Conservation (phyloP, 352 stramenopile genomes). For the Pythium oligandrum region DNA sequence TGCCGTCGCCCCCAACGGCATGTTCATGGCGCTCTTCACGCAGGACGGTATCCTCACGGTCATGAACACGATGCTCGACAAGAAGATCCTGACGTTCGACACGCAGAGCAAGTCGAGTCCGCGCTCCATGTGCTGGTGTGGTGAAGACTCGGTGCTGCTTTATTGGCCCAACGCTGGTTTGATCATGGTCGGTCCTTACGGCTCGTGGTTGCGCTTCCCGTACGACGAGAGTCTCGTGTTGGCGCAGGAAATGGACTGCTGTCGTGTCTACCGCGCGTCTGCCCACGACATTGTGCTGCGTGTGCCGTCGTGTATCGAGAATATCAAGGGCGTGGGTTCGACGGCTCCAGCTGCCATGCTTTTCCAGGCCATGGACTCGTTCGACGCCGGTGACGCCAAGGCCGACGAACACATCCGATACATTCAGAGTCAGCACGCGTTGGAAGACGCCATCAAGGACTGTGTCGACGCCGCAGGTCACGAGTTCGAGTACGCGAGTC, state of each 20-base stretch:
- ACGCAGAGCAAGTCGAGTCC: slow-evolving; percentile 79
- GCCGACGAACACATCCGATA: slow-evolving; percentile 88
- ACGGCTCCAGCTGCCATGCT: slow-evolving; percentile 87
- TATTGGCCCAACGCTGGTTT: slow-evolving; percentile 81
- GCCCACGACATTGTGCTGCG: slow-evolving; percentile 84
- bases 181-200: slow-evolving; percentile 85
- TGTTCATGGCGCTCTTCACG: slow-evolving; percentile 95
- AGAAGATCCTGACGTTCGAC: slow-evolving; percentile 89
- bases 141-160: slow-evolving; percentile 87
- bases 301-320: slow-evolving; percentile 78
- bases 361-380: slow-evolving; percentile 87
- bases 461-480: slow-evolving; percentile 82
- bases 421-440: slow-evolving; percentile 72
- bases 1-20: slow-evolving; percentile 91
- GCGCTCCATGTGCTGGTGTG: slow-evolving; percentile 82
- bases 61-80: slow-evolving; percentile 95
- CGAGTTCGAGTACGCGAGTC: slow-evolving; percentile 81
- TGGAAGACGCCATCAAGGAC: slow-evolving; percentile 85
- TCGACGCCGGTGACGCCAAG: slow-evolving; percentile 84
- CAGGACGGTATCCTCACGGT: slow-evolving; percentile 92
- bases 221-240: slow-evolving; percentile 77
- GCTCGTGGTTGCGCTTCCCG: slow-evolving; percentile 80
- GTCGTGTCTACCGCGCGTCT: slow-evolving; percentile 42
- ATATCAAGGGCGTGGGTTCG: slow-evolving; percentile 84
- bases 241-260: slow-evolving; percentile 51